phyloP scores from a whole-genome alignment of 129 eudicot genomes.

The Flaveria bidentis region DNA sequence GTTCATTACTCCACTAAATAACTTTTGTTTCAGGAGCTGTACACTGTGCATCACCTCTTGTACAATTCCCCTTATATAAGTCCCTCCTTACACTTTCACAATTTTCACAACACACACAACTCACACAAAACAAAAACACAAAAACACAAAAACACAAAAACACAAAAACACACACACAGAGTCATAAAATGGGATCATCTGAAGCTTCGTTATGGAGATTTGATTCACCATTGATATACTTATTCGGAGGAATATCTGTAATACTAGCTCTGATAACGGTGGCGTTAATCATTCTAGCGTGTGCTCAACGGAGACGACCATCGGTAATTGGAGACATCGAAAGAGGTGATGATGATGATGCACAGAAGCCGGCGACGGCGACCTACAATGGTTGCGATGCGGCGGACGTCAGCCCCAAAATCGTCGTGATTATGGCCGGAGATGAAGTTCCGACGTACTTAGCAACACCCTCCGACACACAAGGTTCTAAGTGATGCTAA shows the following conservation, averaged over 20 bases:
- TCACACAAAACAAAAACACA: constrained; percentile 18
- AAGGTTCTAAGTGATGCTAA: constrained; percentile 6
- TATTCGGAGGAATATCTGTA: constrained; percentile 53
- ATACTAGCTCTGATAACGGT: constrained; percentile 43
- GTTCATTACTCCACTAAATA: constrained; percentile 34
- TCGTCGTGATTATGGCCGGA: constrained; percentile 76
- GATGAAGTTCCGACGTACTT: constrained; percentile 58
- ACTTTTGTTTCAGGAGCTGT: constrained; percentile 23
- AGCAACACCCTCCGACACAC: constrained; percentile 43
- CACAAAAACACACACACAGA: constrained; percentile 13
- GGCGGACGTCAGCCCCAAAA: constrained; percentile 28
- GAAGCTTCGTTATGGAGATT: constrained; percentile 38
- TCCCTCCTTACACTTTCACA: neutral
- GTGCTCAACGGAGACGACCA: constrained; percentile 39
- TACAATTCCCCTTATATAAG: constrained; percentile 33
- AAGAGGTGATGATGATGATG: constrained; percentile 3
- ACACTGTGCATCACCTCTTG: constrained; percentile 16
- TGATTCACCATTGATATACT: constrained; percentile 58
- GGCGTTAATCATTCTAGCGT: constrained; percentile 58
- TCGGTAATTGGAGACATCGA: constrained; percentile 22
- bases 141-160: constrained; percentile 9
- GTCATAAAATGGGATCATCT: constrained; percentile 34
- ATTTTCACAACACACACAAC: constrained; percentile 31
- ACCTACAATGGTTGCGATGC: constrained; percentile 16
- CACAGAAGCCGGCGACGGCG: neutral